Conservation (phyloP, 75 land plant species). For the Pinus taeda region DNA sequence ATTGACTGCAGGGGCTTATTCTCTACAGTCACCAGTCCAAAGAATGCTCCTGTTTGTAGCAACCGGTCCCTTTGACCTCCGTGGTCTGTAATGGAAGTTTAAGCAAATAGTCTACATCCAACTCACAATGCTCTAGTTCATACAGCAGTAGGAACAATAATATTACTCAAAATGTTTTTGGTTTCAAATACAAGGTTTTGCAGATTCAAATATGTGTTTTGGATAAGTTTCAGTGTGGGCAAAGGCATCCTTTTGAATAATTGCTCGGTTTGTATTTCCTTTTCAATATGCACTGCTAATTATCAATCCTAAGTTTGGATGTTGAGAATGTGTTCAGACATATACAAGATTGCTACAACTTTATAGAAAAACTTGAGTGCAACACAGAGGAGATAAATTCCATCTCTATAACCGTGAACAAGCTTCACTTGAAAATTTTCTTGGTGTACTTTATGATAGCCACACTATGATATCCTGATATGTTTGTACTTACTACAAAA, state of each 20-base stretch:
- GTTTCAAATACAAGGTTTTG: neutral
- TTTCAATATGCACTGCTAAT: neutral
- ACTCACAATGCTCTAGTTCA: neutral
- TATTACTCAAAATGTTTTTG: neutral
- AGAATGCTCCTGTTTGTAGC: too few species aligned
- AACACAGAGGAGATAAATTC: neutral
- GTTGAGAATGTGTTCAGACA: neutral
- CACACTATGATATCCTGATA: neutral
- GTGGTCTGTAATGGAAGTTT: neutral
- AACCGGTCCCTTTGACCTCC: neutral
- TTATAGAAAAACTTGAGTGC: neutral
- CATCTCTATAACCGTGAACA: neutral
- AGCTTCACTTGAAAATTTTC: neutral
- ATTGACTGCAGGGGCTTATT: neutral
- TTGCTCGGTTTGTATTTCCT: neutral
- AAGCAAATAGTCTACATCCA: neutral
- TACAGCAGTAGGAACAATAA: neutral
- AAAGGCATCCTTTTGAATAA: neutral
- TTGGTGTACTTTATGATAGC: neutral
- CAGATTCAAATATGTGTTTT: neutral
- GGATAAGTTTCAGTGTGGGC: neutral
- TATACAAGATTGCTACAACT: neutral
- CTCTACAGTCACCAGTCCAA: too few species aligned
- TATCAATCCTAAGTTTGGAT: neutral
- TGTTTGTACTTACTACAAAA: neutral